Evolutionary conservation across 208 protist species (phyloP).

Genomic region (Trichomonas tenax): DNA sequence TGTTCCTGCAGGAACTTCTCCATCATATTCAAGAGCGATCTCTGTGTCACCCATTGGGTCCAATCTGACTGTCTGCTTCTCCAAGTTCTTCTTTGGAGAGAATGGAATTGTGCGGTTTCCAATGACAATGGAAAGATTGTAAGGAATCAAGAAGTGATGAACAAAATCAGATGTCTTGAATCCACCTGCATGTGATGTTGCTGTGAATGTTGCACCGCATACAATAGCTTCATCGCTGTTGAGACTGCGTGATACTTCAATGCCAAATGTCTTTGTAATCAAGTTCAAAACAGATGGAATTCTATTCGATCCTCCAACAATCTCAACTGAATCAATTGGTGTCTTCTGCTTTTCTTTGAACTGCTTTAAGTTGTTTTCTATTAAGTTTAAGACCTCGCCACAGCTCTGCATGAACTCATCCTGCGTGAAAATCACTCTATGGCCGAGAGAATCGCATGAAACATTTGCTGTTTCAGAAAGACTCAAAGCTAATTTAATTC

Average conservation of each 20-base stretch:
- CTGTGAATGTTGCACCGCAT: neutral
- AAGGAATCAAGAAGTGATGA: neutral
- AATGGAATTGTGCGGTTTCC: neutral
- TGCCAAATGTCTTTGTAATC: neutral
- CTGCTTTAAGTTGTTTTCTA: neutral
- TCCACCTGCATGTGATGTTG: neutral
- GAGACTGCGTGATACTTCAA: neutral
- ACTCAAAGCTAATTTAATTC: neutral
- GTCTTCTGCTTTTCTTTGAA: neutral
- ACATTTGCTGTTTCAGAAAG: neutral
- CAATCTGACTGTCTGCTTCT: neutral
- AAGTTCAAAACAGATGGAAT: neutral
- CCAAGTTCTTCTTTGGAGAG: neutral
- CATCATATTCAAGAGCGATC: neutral
- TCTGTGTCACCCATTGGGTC: neutral
- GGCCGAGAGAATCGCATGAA: neutral
- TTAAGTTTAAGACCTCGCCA: neutral
- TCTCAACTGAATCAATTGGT: neutral
- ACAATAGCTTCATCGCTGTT: conserved; percentile 1
- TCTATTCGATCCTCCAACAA: neutral
- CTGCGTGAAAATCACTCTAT: neutral
- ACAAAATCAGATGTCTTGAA: neutral
- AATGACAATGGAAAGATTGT: neutral
- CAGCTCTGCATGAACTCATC: neutral
- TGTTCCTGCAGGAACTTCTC: neutral